These are phyloP conservation scores for Trypanosoma grayi DNA, from an alignment of 208 protist genomes.

Conservation along the genomic window DNA sequence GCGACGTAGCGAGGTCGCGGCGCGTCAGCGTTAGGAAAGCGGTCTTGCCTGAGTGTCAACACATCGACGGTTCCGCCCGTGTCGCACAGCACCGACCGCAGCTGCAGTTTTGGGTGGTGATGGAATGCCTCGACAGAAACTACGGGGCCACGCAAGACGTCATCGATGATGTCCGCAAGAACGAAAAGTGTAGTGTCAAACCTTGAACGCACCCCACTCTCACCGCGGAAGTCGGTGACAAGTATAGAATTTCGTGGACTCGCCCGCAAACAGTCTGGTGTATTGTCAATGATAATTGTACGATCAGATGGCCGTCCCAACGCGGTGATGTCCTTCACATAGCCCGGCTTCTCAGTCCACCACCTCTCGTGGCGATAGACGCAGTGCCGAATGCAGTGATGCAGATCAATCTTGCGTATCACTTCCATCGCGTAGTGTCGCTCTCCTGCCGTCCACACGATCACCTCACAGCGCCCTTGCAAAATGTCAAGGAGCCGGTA, in stretches of 20 bases:
- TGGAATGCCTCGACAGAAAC: conserved; percentile 24
- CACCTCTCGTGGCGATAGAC: conserved; percentile 29
- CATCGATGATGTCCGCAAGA: conserved; percentile 34
- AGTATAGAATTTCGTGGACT: conserved; percentile 30
- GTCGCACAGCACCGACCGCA: conserved; percentile 17
- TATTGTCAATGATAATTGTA: conserved; percentile 31
- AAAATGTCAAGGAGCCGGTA: conserved; percentile 47
- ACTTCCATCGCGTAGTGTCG: conserved; percentile 55
- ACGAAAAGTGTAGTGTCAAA: conserved; percentile 32
- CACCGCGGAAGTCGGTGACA: conserved; percentile 26
- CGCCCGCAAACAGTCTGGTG: conserved; percentile 23
- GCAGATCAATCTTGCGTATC: conserved; percentile 21
- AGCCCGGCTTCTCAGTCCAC: conserved; percentile 24
- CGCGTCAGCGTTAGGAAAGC: not conserved
- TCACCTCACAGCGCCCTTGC: conserved; percentile 50
- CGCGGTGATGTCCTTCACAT: conserved; percentile 24
- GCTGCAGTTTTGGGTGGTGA: conserved; percentile 15
- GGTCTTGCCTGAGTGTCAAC: conserved; percentile 27
- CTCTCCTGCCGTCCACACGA: conserved; percentile 73
- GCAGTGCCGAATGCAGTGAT: conserved; percentile 29
- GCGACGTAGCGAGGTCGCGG: not conserved
- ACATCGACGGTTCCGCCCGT: conserved; percentile 13
- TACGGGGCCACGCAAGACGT: conserved; percentile 12
- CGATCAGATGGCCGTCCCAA: conserved; percentile 27
- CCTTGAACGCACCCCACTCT: not conserved